Evolutionary conservation across 106 monocot species (phyloP).

Genomic region (Phalaenopsis equestris): DNA sequence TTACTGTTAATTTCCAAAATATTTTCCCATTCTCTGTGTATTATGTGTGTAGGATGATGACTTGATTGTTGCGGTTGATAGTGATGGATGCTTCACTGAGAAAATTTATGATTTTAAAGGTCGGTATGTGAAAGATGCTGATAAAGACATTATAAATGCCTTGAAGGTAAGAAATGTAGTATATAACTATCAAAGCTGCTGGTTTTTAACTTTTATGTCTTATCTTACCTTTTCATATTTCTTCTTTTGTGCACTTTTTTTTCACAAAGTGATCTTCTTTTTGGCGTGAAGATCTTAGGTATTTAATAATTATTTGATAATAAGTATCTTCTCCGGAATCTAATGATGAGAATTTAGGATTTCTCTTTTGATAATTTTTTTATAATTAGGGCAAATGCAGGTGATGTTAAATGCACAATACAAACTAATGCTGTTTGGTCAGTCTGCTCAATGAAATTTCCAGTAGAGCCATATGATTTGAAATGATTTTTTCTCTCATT

Average conservation of each 20-base stretch:
- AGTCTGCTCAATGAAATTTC: background rate
- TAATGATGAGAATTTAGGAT: background rate
- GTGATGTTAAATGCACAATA: background rate
- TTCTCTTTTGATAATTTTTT: background rate
- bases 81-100: slow-evolving; percentile 79
- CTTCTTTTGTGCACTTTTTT: background rate
- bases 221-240: background rate
- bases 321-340: background rate
- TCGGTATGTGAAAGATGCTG: slow-evolving; percentile 88
- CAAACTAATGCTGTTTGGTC: background rate
- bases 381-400: background rate
- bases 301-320: background rate
- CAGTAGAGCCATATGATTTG: background rate
- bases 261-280: background rate
- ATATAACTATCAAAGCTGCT: background rate
- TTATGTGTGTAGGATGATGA: slow-evolving; percentile 39
- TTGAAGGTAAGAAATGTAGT: slow-evolving; percentile 51
- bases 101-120: slow-evolving; percentile 63
- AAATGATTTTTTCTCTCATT: background rate
- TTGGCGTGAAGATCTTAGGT: background rate
- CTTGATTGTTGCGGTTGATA: slow-evolving; percentile 89
- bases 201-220: background rate
- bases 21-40: background rate
- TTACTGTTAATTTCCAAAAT: background rate
- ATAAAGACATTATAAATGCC: slow-evolving; percentile 81